phyloP scores from a whole-genome alignment of 1,284 basidiomycete genomes.

The Marasmius oreades region DNA sequence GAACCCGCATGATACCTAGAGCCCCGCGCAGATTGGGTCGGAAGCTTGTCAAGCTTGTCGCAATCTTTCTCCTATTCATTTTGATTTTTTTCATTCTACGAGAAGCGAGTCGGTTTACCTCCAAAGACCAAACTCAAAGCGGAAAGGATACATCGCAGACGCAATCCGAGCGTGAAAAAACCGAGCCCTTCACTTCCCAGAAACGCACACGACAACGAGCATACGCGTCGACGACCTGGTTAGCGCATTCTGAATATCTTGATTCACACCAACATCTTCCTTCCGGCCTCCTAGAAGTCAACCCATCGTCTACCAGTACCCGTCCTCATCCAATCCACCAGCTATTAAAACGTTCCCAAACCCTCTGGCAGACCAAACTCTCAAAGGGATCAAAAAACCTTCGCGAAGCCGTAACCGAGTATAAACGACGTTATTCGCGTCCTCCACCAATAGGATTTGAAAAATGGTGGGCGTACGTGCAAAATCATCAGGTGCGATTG shows the following conservation, averaged over 20 bases:
- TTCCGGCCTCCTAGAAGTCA: constrained; percentile 35
- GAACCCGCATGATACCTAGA: too few species aligned
- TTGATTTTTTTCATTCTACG: too few species aligned
- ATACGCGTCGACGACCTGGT: constrained; percentile 4
- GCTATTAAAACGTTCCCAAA: constrained; percentile 45
- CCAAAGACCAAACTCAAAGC: too few species aligned
- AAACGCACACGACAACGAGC: too few species aligned
- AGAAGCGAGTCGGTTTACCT: too few species aligned
- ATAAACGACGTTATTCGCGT: constrained; percentile 41
- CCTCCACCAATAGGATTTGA: constrained; percentile 51
- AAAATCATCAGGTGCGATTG: constrained; percentile 50
- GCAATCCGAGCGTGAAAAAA: background rate
- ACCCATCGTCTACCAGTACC: constrained; percentile 21
- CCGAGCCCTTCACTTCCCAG: too few species aligned
- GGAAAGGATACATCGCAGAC: background rate
- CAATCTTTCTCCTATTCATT: too few species aligned
- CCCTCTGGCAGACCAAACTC: constrained; percentile 48
- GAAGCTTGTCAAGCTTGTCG: too few species aligned
- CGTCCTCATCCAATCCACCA: constrained; percentile 47
- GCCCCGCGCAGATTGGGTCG: too few species aligned
- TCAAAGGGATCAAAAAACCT: constrained; percentile 49
- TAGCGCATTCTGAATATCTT: background rate
- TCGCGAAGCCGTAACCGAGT: constrained; percentile 50
- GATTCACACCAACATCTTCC: constrained; percentile 21
- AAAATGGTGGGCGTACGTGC: constrained; percentile 53